Percentiles rank a stretch among this genome's conserved stretches.
Evolutionary conservation across 495 filamentous ascomycete species (phyloP).

Genomic region (Neurospora discreta): DNA sequence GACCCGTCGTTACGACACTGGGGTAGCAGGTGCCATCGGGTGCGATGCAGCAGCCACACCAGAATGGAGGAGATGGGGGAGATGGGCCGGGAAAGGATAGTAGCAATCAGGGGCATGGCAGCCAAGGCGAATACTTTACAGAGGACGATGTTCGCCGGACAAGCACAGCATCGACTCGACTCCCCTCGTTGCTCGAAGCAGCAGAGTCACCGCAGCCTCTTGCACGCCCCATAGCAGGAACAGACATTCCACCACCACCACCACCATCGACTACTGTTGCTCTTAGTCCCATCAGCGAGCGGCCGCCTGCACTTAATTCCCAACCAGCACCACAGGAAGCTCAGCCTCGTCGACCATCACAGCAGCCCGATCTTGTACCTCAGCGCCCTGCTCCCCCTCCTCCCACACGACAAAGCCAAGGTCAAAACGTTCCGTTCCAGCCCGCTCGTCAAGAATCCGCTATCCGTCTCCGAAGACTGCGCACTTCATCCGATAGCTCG

Average conservation of each 20-base stretch:
- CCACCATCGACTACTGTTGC: background rate
- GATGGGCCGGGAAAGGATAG: background rate
- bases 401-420: background rate
- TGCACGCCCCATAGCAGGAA: background rate
- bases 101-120: background rate
- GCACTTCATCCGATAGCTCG: background rate
- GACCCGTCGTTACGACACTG: background rate
- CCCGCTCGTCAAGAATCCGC: slow-evolving; percentile 5
- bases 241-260: background rate
- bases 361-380: background rate
- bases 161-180: background rate
- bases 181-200: background rate
- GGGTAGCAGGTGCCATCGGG: background rate
- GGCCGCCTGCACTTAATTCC: background rate
- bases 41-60: background rate
- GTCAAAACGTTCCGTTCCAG: background rate
- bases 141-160: background rate
- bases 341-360: background rate
- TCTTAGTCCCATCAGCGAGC: background rate
- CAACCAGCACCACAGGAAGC: background rate
- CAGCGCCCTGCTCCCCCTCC: background rate
- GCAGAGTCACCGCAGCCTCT: background rate
- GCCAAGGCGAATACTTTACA: background rate
- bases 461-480: slow-evolving; percentile 10
- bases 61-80: background rate